phyloP scores from a whole-genome alignment of 768 basidiomycete species.

The Russula dissimulans region DNA sequence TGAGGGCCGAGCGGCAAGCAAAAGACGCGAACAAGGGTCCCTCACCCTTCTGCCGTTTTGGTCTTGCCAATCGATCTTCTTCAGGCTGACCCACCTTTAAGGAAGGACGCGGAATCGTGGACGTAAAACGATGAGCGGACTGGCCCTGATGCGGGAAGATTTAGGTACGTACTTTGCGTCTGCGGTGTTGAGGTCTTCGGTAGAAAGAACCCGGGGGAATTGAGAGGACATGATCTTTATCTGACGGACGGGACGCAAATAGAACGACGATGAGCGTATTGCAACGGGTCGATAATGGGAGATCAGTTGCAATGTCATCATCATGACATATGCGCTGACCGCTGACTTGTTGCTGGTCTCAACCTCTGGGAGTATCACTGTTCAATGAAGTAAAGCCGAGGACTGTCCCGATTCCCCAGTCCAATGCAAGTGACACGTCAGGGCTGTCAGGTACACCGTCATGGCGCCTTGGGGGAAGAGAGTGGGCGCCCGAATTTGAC shows the following conservation, averaged over 20 bases:
- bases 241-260: neutral
- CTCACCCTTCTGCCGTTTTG: slow-evolving; percentile 62
- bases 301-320: neutral
- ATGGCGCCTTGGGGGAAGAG: too few relatives aligned
- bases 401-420: too few relatives aligned
- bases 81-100: slow-evolving; percentile 76
- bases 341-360: too few relatives aligned
- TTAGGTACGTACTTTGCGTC: slow-evolving; percentile 13
- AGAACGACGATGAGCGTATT: neutral
- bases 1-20: neutral
- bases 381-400: too few relatives aligned
- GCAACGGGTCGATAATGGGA: neutral
- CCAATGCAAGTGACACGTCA: too few relatives aligned
- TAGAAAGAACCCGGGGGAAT: slow-evolving; percentile 10
- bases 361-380: too few relatives aligned
- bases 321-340: neutral
- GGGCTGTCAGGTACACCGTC: too few relatives aligned
- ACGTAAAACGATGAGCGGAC: neutral
- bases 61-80: slow-evolving; percentile 75
- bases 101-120: neutral
- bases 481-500: too few relatives aligned
- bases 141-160: neutral
- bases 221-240: slow-evolving; percentile 11
- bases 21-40: neutral
- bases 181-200: slow-evolving; percentile 11